A percentile compares a stretch with the other conserved stretches of the same genome.
Evolutionary conservation across 1,284 basidiomycete genomes (phyloP).

Genomic region (Microbotryum violaceum): DNA sequence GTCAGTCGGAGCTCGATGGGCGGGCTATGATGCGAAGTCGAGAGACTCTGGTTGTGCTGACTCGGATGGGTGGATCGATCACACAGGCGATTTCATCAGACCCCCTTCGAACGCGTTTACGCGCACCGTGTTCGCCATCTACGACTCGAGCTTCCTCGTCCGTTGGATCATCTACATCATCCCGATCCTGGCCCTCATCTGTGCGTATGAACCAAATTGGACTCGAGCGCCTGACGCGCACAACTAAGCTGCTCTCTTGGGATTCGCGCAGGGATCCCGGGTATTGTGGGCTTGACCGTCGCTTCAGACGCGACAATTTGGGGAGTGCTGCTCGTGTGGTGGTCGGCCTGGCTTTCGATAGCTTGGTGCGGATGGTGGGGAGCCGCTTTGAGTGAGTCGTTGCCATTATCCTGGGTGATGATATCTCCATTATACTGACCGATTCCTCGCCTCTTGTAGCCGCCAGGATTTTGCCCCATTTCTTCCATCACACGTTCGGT

Average conservation of each 20-base stretch:
- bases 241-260: not conserved
- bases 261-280: constrained; percentile 42
- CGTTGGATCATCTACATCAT: constrained; percentile 74
- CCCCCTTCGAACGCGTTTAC: constrained; percentile 29
- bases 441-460: constrained; percentile 15
- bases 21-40: not conserved
- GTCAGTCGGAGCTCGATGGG: too few species aligned
- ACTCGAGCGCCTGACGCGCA: constrained; percentile 32
- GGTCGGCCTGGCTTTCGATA: constrained; percentile 51
- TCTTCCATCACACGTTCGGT: constrained; percentile 54
- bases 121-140: constrained; percentile 24
- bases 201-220: not conserved
- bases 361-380: constrained; percentile 66
- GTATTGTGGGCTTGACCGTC: constrained; percentile 60
- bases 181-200: constrained; percentile 60
- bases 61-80: constrained; percentile 1
- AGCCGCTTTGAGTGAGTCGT: constrained; percentile 53
- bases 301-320: constrained; percentile 50
- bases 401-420: too few species aligned
- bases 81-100: constrained; percentile 20
- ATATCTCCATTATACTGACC: too few species aligned
- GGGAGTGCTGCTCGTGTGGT: constrained; percentile 63
- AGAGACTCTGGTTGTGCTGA: not conserved
- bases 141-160: constrained; percentile 51
- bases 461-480: constrained; percentile 28